These are phyloP conservation scores for Fonsecaea nubica DNA, from an alignment of 2,329 filamentous ascomycete genomes.

Conservation along the genomic window DNA sequence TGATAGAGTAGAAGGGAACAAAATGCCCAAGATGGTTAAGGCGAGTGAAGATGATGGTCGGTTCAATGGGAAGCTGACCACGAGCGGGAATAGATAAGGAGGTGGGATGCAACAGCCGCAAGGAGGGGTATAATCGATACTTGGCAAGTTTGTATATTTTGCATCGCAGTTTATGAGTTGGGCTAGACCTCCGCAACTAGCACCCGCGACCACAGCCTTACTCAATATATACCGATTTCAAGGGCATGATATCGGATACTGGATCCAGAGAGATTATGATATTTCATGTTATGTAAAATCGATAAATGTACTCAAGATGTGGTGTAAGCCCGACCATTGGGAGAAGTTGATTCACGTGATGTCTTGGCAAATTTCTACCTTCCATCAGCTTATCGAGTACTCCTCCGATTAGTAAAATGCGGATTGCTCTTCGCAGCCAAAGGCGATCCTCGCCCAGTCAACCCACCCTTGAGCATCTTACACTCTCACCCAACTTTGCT, in stretches of 20 bases:
- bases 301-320: not conserved
- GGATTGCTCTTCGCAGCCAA: not conserved
- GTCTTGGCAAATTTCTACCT: not conserved
- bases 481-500: not conserved
- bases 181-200: not conserved
- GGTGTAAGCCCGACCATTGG: not conserved
- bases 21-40: conserved; percentile 33
- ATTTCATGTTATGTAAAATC: not conserved
- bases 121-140: not conserved
- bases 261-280: not conserved
- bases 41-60: not conserved
- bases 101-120: too few relatives aligned
- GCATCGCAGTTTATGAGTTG: not conserved
- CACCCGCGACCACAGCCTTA: not conserved
- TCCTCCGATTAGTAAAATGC: too few relatives aligned
- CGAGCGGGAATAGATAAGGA: conserved; percentile 24
- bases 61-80: conserved; percentile 25
- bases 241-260: not conserved
- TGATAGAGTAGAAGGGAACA: conserved; percentile 17
- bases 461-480: not conserved
- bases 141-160: conserved; percentile 26
- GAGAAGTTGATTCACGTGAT: not conserved
- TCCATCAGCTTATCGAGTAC: not conserved
- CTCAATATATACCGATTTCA: not conserved
- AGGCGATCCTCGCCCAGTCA: not conserved